Evolutionary conservation across 140 eudicot species (phyloP), one percentile per base, ranked within the genome.

Genomic region (Bidens hawaiensis): DNA sequence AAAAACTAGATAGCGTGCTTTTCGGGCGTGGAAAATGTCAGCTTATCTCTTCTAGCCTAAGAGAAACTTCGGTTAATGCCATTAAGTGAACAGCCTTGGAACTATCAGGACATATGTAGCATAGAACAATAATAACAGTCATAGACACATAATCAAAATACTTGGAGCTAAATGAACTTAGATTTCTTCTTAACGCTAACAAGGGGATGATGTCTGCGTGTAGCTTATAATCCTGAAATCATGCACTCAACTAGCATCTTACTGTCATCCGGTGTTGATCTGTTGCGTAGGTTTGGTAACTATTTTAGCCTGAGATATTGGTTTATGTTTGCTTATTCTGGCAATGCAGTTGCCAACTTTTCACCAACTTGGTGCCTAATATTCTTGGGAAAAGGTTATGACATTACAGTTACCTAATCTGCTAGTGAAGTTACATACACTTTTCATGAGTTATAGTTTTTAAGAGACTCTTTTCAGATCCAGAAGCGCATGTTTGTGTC

Each of bases 281-380:
- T 17, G 43, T 46, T 17, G 0, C 17, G 52, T 24, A n/a, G 52
- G 52, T 46, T 46, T 16, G 52, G 52, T 46, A 16, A 46, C 24
- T 17, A 12, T 46, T 17, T 1, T 46, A 46, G 52, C 52, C 79
- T 83, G 68, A 77, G n/a, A 38, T 38, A n/a, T 38, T 38, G 43
- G 43, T 38, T 38, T 11, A 38, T 38, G 15, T 38, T 38, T 38
- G 43, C 43, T 11, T 38, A 38, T 10, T 38, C 43, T 38, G 43
- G 43, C n/a, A n/a, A n/a, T n/a, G n/a, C n/a, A n/a, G n/a, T 38
- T 11, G 3, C 43, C 43, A 11, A 11, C 43, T 11, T 38, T 38
- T 38, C 15, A 38, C 43, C 15, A 1, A 38, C 43, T 38, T 38
- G 15, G 43, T 38, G 43, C 43, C 14, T 38, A 38, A 38, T 3